Evolutionary conservation across 768 basidiomycete species (phyloP).

Genomic region (Lactifluus echinatus): DNA sequence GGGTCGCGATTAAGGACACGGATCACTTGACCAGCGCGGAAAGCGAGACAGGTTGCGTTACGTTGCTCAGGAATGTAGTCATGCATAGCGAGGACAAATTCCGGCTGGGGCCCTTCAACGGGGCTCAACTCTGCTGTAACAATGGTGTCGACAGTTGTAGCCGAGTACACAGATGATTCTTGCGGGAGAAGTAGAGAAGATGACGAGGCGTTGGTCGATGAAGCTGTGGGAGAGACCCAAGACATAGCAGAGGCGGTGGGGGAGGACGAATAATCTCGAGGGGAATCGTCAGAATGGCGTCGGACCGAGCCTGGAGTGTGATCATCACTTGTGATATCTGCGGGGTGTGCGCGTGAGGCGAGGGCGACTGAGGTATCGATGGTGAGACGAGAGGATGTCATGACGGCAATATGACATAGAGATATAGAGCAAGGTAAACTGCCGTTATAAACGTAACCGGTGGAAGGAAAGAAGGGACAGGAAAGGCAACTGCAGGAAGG

Average conservation of each 20-base stretch:
- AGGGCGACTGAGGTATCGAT: slow-evolving; percentile 29
- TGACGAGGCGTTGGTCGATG: slow-evolving; percentile 21
- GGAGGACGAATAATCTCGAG: slow-evolving; percentile 10
- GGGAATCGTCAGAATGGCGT: slow-evolving; percentile 16
- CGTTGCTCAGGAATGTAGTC: slow-evolving; percentile 71
- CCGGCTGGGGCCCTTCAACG: slow-evolving; percentile 29
- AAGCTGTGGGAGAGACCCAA: slow-evolving; percentile 12
- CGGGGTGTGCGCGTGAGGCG: slow-evolving; percentile 20
- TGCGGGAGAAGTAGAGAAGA: slow-evolving; percentile 24
- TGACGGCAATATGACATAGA: slow-evolving; percentile 19
- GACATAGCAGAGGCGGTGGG: slow-evolving; percentile 18
- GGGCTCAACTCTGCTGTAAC: slow-evolving; percentile 9
- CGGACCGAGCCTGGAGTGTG: slow-evolving; percentile 5
- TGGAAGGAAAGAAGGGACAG: not conserved
- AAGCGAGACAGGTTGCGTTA: slow-evolving; percentile 75
- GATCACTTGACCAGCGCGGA: slow-evolving; percentile 86
- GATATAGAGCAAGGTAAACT: slow-evolving; percentile 11
- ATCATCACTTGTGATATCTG: slow-evolving; percentile 12
- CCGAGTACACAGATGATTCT: slow-evolving; percentile 22
- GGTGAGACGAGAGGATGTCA: slow-evolving; percentile 26
- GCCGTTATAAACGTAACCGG: not conserved
- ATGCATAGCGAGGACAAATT: slow-evolving; percentile 88
- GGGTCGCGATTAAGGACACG: slow-evolving; percentile 80
- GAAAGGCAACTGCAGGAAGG: not conserved
- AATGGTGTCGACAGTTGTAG: slow-evolving; percentile 20